phyloP scores from a whole-genome alignment of 2,329 filamentous ascomycete species.

The Nemania sp. region DNA sequence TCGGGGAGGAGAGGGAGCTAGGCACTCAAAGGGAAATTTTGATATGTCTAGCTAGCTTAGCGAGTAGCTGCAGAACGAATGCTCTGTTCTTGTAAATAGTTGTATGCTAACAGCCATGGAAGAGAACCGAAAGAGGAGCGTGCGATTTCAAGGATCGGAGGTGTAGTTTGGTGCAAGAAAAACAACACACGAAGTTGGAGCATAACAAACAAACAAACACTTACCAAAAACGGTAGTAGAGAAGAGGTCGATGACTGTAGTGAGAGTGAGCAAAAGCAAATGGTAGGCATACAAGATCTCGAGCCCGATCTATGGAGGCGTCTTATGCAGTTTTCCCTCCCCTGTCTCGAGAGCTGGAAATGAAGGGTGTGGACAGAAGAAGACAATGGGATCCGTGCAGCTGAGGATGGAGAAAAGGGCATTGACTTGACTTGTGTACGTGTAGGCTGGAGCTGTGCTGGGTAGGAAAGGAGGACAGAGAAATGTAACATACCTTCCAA shows the following conservation, averaged over 20 bases:
- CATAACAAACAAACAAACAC: slow-evolving; percentile 10
- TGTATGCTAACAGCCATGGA: not conserved
- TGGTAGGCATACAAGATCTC: slow-evolving; percentile 57
- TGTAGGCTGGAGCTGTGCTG: not conserved
- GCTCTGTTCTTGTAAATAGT: not conserved
- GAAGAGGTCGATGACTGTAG: slow-evolving; percentile 16
- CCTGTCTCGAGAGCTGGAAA: slow-evolving; percentile 28
- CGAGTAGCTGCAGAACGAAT: not conserved
- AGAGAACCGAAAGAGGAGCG: not conserved
- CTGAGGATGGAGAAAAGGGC: slow-evolving; percentile 2
- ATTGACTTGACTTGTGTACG: not conserved
- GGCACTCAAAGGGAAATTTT: not conserved
- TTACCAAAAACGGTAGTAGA: slow-evolving; percentile 43
- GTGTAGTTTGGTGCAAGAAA: not conserved
- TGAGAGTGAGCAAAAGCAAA: slow-evolving; percentile 46
- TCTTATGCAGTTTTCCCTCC: slow-evolving; percentile 36
- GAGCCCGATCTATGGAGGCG: slow-evolving; percentile 46
- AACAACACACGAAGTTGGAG: not conserved
- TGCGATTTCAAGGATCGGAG: not conserved
- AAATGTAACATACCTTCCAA: slow-evolving; percentile 29
- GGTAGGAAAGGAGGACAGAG: slow-evolving; percentile 4
- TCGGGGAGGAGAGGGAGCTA: not conserved
- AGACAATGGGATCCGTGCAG: slow-evolving; percentile 21
- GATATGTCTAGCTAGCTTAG: not conserved
- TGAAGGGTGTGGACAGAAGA: slow-evolving; percentile 38